Evolutionary conservation across 495 filamentous ascomycete genomes (phyloP).

Genomic region (Aspergillus heteromorphus): DNA sequence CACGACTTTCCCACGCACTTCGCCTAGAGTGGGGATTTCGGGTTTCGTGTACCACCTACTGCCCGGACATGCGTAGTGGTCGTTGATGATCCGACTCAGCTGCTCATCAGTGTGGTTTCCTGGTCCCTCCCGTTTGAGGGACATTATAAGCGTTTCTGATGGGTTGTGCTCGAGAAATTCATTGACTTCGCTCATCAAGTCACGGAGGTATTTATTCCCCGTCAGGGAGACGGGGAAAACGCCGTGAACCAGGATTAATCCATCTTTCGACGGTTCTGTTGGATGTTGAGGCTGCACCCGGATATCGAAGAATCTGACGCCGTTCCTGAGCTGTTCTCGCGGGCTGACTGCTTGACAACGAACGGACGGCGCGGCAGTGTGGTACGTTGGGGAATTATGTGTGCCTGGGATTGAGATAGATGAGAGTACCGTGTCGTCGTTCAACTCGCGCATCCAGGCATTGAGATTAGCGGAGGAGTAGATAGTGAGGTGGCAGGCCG

Average conservation of each 20-base stretch:
- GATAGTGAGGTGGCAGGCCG: constrained; percentile 63
- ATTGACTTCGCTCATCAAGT: constrained; percentile 62
- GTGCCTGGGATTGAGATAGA: constrained; percentile 89
- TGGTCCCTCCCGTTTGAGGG: constrained; percentile 83
- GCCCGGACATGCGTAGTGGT: constrained; percentile 60
- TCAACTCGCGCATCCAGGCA: constrained; percentile 76
- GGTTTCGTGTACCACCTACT: constrained; percentile 74
- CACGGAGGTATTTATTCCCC: constrained; percentile 67
- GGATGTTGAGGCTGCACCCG: constrained; percentile 63
- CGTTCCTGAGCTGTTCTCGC: constrained; percentile 75
- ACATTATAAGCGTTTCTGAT: constrained; percentile 77
- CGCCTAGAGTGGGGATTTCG: constrained; percentile 74
- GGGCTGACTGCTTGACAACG: constrained; percentile 84
- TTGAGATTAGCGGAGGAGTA: constrained; percentile 66
- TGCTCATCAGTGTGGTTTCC: constrained; percentile 76
- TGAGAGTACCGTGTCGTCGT: constrained; percentile 63
- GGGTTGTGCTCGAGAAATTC: constrained; percentile 74
- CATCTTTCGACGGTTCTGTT: constrained; percentile 49
- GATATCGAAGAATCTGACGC: constrained; percentile 92
- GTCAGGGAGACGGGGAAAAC: constrained; percentile 71
- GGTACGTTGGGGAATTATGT: constrained; percentile 84
- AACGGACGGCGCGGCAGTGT: constrained; percentile 82
- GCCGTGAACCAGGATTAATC: constrained; percentile 66
- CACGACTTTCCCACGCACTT: constrained; percentile 76
- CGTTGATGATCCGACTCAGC: constrained; percentile 62